These are phyloP conservation scores for Spinacia oleracea DNA, from an alignment of 179 eudicot species.

Conservation along the genomic window DNA sequence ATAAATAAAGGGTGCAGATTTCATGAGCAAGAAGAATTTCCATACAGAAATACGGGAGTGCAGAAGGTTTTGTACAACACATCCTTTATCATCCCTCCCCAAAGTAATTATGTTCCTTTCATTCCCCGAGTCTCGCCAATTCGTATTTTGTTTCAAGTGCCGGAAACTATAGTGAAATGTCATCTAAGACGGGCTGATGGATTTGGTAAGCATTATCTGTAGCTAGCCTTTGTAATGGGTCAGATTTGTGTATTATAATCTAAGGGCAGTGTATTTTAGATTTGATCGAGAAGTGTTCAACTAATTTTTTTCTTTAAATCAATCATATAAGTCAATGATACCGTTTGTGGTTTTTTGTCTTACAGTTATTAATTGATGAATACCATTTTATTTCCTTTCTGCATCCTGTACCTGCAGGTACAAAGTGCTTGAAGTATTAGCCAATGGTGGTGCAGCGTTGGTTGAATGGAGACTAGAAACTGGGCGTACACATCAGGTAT, in stretches of 20 bases:
- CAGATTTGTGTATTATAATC: neutral
- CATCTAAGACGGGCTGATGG: neutral
- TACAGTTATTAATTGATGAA: neutral
- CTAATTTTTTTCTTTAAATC: neutral
- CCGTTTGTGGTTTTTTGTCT: neutral
- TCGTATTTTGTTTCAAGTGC: neutral
- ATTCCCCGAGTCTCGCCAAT: neutral
- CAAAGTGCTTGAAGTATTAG: constrained; percentile 76
- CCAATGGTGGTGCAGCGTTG: constrained; percentile 86
- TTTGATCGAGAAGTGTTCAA: neutral
- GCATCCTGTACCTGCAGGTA: constrained; percentile 43
- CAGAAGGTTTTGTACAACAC: neutral
- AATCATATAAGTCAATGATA: neutral
- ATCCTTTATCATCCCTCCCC: neutral
- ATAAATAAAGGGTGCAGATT: neutral
- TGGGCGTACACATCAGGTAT: constrained; percentile 99
- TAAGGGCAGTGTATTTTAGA: neutral
- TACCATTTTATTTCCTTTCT: neutral
- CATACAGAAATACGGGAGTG: neutral
- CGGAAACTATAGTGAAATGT: neutral
- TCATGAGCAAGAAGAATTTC: neutral
- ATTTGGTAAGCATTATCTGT: neutral
- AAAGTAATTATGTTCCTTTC: neutral
- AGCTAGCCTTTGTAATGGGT: neutral
- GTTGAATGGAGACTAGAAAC: constrained; percentile 96